Base-by-base conservation (phyloP, 345 rosid genomes). In the Hevea brasiliensis region DNA sequence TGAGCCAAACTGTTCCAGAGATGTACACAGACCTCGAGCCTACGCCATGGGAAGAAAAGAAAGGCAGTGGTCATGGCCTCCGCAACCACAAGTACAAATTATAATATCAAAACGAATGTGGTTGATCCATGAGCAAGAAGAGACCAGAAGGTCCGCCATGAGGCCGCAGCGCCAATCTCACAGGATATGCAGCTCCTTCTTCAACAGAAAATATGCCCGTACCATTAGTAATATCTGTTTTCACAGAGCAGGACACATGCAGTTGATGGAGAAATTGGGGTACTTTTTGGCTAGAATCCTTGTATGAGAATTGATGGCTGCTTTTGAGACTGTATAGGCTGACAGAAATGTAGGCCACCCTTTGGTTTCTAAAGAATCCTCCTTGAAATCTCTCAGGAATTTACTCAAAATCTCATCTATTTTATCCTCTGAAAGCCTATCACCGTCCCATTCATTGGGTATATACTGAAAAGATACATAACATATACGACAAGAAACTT, bases 261-360 rank as follows among this genome's bases (percentile, higher is more conserved):
- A 67, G 50, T 82, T 82, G 62, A 78, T 61, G 63, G 51, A 61
- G 66, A 78, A 58, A 23, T 62, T 24, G 0, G 75, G 70, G 51
- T 71, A 18, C 40, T 65, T 80, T 61, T 70, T 70, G 45, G 84
- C 81, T 20, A 85, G 67, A 59, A 85, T 56, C 74, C 81, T 80
- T 1, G 84, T 78, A 61, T 73, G 76, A 9, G 83, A 81, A 17
- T 82, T 80, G 57, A 78, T 3, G 21, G 81, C 71, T 13, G 74
- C 80, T 72, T 82, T 85, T 3, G 71, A 78, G 40, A 78, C 12
- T 4, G 4, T 48, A 56, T 82, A 80, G 0, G 84, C 84, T 0
- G 85, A 73, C 6, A 71, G 3, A n/a, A 10, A n/a, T 5, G 26
- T 32, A 9, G 81, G 78, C 85, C 88, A 82, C 2, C 84, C 83